Evolutionary conservation across 2,329 filamentous ascomycete species (phyloP).

Genomic region (Diaporthe destruens): DNA sequence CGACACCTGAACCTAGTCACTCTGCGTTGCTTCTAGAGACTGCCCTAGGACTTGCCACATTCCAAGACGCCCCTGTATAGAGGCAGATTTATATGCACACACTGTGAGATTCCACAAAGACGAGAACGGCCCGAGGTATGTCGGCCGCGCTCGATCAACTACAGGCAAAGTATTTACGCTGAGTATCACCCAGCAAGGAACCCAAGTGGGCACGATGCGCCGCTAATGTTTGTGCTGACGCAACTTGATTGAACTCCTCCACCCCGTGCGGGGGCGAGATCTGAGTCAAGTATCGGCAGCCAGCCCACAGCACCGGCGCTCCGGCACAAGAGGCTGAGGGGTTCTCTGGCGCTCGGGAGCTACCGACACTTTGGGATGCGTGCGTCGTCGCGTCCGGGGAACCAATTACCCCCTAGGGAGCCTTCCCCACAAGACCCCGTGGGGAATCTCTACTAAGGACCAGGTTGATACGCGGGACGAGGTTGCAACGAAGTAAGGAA

Average conservation of each 20-base stretch:
- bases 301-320: not conserved
- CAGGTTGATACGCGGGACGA: too few species aligned
- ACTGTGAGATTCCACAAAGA: not conserved
- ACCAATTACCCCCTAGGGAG: conserved; percentile 1
- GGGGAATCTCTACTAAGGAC: too few species aligned
- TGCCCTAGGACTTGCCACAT: too few species aligned
- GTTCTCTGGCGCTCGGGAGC: not conserved
- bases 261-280: conserved; percentile 11
- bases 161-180: conserved; percentile 24
- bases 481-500: not conserved
- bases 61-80: not conserved
- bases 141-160: not conserved
- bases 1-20: too few species aligned
- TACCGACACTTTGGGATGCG: not conserved
- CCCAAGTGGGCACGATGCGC: conserved; percentile 13
- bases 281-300: conserved; percentile 13
- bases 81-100: not conserved
- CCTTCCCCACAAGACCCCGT: conserved; percentile 15
- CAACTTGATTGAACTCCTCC: not conserved
- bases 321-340: not conserved
- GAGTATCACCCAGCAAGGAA: not conserved
- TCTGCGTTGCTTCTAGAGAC: too few species aligned
- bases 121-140: not conserved
- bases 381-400: conserved; percentile 15
- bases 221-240: conserved; percentile 3